Evolutionary conservation across 768 basidiomycete species (phyloP), one percentile per base, ranked within the genome.

Genomic region (Kwoniella heveanensis): DNA sequence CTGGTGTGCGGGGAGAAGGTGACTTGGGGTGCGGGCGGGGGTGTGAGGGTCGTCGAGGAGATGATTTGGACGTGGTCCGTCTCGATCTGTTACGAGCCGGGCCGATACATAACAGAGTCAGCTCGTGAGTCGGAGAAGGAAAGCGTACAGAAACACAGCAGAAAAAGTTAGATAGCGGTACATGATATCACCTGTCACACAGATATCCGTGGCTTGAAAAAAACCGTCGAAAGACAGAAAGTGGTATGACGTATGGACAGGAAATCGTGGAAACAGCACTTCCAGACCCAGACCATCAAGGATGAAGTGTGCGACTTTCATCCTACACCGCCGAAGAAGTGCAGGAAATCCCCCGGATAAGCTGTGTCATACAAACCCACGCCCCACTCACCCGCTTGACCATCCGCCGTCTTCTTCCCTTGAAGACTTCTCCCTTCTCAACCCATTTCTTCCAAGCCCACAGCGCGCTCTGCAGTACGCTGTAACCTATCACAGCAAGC

Each of bases 401-500:
- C 22, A 86, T 85, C 81, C 95, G 92, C 67, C 90, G 87, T 79
- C 88, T 84, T 79, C 94, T 90, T 76, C 95, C 97, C 29, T 91
- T 89, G 62, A 89, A 76, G 19, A 73, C 70, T 54, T 73, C 72
- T 2, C 72, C 75, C 29, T 64, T 65, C 44, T 77, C 75, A 1
- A 70, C 65, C 70, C 72, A 77, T 54, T 66, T 52, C 60, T 77
- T 74, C 70, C 72, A 73, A 15, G 52, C 70, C 70, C 72, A 76
- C 22, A 76, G 50, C 4, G 58, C 62, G 19, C 49, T 50, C 54
- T 76, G 74, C 6, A 76, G 51, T 1, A 65, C 36, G 27, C 67
- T 65, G 60, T 74, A 77, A 6, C 72, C 70, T 59, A 88, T 85
- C 70, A 96, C 85, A 1, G 92, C 92, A 9, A 84, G 83, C 84